Base-by-base conservation (phyloP, 2,329 filamentous ascomycete species). In the Trichoderma koningiopsis region DNA sequence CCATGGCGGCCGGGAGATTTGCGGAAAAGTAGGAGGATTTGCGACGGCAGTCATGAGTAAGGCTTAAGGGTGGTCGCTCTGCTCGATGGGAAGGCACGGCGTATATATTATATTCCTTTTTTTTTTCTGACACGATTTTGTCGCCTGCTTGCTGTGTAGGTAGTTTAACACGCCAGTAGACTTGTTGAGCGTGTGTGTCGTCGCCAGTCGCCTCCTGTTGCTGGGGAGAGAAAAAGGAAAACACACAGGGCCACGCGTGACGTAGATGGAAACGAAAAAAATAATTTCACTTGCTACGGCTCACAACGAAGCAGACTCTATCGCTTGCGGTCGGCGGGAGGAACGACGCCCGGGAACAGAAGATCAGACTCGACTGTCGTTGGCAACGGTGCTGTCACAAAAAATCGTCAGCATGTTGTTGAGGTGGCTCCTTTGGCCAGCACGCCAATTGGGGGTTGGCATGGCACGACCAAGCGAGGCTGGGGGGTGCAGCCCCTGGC, bases 11-110 rank as follows among this genome's bases (percentile, higher is more conserved):
- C 88, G 85, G 77, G 87, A 89, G 77, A 88, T 85, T 77, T 87
- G 87, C 77, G 86, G 82, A 77, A 91, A 89, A 78, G 83, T 87
- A 78, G 87, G 87, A 74, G 87, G 87, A 74, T 84, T 89, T 72
- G 88, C 88, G 77, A 91, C 88, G 77, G 89, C 89, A 81, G 88
- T 91, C 89, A 91, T 91, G 82, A 79, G 82, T 83, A 79, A 77
- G 70, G 71, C 66, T 77, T 71, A 72, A 57, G 35, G 68, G 60
- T 71, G 70, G 68, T 69, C 49, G 68, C 66, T 27, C 16, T 67
- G 64, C 70, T 73, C 70, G 74, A 75, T 72, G 68, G 66, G 73
- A 69, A 70, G 69, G 71, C 70, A 68, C 58, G 70, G 69, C 73
- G 67, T 53, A 19, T 55, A 19, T 29, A 27, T n/a, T 57, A 22